Evolutionary conservation across 2,329 filamentous ascomycete genomes (phyloP), one percentile per base, ranked within the genome.

Genomic region (Pseudocercospora eumusae): DNA sequence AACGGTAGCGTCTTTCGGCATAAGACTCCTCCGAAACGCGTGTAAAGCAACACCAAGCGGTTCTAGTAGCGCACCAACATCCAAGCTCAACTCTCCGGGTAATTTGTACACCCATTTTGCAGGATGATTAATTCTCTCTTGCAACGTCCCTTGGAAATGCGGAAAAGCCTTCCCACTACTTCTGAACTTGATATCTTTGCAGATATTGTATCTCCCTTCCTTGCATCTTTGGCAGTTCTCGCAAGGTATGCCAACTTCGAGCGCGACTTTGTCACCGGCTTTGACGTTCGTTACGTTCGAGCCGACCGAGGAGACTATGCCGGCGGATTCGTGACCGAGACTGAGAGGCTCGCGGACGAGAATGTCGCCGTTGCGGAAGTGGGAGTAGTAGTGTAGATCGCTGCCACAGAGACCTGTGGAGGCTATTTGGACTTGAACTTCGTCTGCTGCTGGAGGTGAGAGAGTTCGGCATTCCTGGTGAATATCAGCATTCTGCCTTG

Each of bases 191-290:
- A 88, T 81, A 8, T 76, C 76, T 23, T 81, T 81, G 76, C 85
- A 88, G 66, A 88, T 84, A 68, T 88, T 88, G 72, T 87, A 87
- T 56, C 85, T 75, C 56, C 83, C 84, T 60, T 81, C 78, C 47
- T 77, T 75, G 71, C 85, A 88, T 56, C 83, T 76, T 21, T 79
- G 74, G 70, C 85, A 88, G 44, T 75, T 71, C 42, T 90, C 87
- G 80, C 93, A 98, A 0, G 92, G 91, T 57, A 91, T 84, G 56
- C 93, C 93, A 13, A 96, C 93, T 82, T 98, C 93, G 45, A 98
- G 81, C n/a, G 93, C 92, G 20, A 97, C 89, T 70, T 90, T 88
- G 78, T 97, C 93, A 61, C 93, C 93, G 10, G 83, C 74, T 68
- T 84, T 79, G 65, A 96, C 84, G 31, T 77, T 49, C n/a, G 68